Base-by-base conservation (phyloP, 2,329 filamentous ascomycete species). In the Trichophyton equinum region DNA sequence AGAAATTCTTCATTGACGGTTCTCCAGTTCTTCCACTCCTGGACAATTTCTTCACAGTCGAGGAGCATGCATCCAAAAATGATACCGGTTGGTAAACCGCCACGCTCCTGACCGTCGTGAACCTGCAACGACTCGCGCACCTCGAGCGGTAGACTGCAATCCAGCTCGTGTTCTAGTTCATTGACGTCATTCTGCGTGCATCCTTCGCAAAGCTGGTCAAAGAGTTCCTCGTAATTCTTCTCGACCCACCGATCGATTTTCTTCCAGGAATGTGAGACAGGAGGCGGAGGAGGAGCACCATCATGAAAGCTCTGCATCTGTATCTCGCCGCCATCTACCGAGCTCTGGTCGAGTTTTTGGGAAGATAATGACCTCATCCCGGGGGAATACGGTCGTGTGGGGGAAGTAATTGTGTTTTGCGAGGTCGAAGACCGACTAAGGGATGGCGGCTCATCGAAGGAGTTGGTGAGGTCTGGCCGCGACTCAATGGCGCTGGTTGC, bases 21-120 rank as follows among this genome's bases (percentile, higher is more conserved):
- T 68, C 90, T 86, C 94, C 94, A 99, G 71, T 96, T 95, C 68
- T 89, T 87, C 89, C 92, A 97, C 73, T 99, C 94, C 73, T 96
- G 91, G 22, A 96, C 87, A 67, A 99, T 96, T 72, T 99, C 94
- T 74, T 99, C 94, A 71, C 94, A 97, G 74, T 99, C 94, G 62
- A 99, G 83, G 65, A 99, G 77, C 94, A 99, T 99, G 72, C 85
- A 87, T 63, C 91, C 84, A 68, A 99, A 97, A 63, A 99, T 84
- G 66, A 97, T 87, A 64, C 94, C 94, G 0, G 92, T 96, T 0
- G 94, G 94, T 61, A 82, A 81, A 65, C 94, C 94, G 64, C 91
- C 89, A 65, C 94, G 87, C 76, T 99, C 94, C 75, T 99, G 94
- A n/a, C 94, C 94, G 70, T 99, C 94, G 73, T 99, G 94, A 59